Evolutionary conservation across 225 moss, liverwort and hornwort species (phyloP), one percentile per base, ranked within the genome.

Genomic region (Takakia lepidozioides): DNA sequence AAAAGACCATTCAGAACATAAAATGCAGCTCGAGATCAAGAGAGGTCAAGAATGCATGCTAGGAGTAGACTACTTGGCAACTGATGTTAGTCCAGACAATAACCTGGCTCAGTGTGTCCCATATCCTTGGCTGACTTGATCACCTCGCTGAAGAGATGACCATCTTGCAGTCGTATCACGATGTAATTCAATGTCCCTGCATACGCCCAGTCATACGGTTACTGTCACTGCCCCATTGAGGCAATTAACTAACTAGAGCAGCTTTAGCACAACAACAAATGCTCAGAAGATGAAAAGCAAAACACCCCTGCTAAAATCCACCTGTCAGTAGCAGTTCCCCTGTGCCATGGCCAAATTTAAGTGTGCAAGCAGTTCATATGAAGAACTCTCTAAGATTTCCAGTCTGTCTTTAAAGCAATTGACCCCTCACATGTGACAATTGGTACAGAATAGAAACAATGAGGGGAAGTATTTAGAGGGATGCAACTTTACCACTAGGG

Each of bases 71-170:
- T 10, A 29, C 11, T 14, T 16, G 10, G 34, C n/a, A n/a, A n/a
- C n/a, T n/a, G n/a, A n/a, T n/a, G n/a, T n/a, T n/a, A n/a, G 23
- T 14, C 5, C n/a, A 30, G 3, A 48, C 2, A 40, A 25, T 21
- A 41, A 68, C 68, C 68, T 56, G 71, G 71, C 44, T 71, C 71
- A 15, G 71, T 71, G 29, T 65, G 65, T 5, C 61, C 71, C 19
- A 65, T 59, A 27, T 48, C 10, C 43, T 65, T 71, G 21, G 71
- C 65, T 19, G 60, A 47, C 34, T 30, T 36, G 22, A 71, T 65
- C 27, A 71, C 65, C 52, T 65, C 61, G 48, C 60, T 61, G 44
- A 48, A 56, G n/a, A n/a, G 60, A 46, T 40, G 38, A 29, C 60
- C 61, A 43, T 71, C 71, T 52, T 71, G 65, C 37, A 71, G 19